phyloP scores from a whole-genome alignment of 2,329 filamentous ascomycete genomes.

The Huntiella omanensis region DNA sequence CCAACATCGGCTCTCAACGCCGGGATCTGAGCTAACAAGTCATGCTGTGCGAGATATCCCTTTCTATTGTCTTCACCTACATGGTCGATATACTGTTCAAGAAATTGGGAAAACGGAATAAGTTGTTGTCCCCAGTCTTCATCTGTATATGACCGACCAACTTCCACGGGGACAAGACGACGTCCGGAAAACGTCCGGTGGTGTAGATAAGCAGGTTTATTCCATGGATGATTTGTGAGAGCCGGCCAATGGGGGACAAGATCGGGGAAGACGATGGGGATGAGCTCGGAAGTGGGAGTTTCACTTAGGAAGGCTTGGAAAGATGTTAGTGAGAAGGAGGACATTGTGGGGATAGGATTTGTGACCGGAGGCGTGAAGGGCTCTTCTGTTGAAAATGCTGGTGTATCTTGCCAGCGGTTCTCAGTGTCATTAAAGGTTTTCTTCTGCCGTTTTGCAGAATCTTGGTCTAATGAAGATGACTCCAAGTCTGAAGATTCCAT shows the following conservation, averaged over 20 bases:
- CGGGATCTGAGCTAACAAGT: slow-evolving; percentile 70
- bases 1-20: slow-evolving; percentile 54
- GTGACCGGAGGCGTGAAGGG: slow-evolving; percentile 24
- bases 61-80: slow-evolving; percentile 17
- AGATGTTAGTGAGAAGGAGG: slow-evolving; percentile 31
- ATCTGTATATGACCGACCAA: slow-evolving; percentile 77
- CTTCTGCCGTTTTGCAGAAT: neutral
- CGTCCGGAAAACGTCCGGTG: slow-evolving; percentile 55
- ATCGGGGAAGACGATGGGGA: slow-evolving; percentile 52
- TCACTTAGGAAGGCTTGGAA: slow-evolving; percentile 44
- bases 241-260: slow-evolving; percentile 61
- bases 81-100: slow-evolving; percentile 37
- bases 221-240: slow-evolving; percentile 48
- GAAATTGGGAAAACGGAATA: slow-evolving; percentile 53
- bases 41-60: slow-evolving; percentile 83
- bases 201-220: slow-evolving; percentile 52
- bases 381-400: slow-evolving; percentile 6
- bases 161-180: slow-evolving; percentile 68
- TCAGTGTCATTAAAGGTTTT: neutral
- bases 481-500: neutral
- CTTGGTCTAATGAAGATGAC: slow-evolving; percentile 1
- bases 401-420: slow-evolving; percentile 12
- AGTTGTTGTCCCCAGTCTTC: slow-evolving; percentile 69
- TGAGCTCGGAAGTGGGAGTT: slow-evolving; percentile 14
- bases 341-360: slow-evolving; percentile 23